Base-by-base conservation (phyloP, 2,329 filamentous ascomycete species). In the Sporothrix schenckii region DNA sequence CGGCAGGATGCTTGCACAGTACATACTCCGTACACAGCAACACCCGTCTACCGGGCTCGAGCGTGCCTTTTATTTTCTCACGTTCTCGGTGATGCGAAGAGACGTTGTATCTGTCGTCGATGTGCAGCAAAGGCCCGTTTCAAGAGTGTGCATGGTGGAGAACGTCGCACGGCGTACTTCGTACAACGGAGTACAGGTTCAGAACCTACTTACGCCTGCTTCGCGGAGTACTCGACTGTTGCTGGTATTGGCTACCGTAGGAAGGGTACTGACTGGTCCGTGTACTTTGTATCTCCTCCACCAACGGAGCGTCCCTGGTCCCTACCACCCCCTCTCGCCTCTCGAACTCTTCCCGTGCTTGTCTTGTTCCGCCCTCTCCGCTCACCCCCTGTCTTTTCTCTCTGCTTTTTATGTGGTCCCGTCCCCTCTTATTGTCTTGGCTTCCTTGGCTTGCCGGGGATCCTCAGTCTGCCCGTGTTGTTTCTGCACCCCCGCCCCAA, bases 361-460 rank as follows among this genome's bases (percentile, higher is more conserved):
- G 58, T 19, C 60, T 66, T 49, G 68, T 69, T 65, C 68, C 68
- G 68, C 60, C n/a, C 58, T 66, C 68, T 66, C 68, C 60, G 68
- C 27, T 6, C 56, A 61, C 56, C 56, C 56, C 49, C 13, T 66
- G 63, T 21, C n/a, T 39, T 24, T 19, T 19, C 63, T 34, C 47
- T 49, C 16, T n/a, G 14, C 47, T 50, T 30, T 52, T 21, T 39
- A 7, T 50, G 44, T 53, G 47, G 16, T 14, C n/a, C 24, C 41
- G 27, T 66, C 61, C 24, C 61, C 47, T 39, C 24, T 52, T 66
- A 24, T 19, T 49, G 24, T 66, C 47, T 52, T 66, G 61, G 61
- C 47, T 66, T 52, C 9, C 44, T 50, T 49, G 60, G 60, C 44
- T 19, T 65, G 44, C 60, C 24, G 41, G 41, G 41, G 41, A 65